A percentile compares a stretch with the other conserved stretches of the same genome.
Evolutionary conservation across 345 rosid genomes (phyloP).

Genomic region (Barbarea vulgaris): DNA sequence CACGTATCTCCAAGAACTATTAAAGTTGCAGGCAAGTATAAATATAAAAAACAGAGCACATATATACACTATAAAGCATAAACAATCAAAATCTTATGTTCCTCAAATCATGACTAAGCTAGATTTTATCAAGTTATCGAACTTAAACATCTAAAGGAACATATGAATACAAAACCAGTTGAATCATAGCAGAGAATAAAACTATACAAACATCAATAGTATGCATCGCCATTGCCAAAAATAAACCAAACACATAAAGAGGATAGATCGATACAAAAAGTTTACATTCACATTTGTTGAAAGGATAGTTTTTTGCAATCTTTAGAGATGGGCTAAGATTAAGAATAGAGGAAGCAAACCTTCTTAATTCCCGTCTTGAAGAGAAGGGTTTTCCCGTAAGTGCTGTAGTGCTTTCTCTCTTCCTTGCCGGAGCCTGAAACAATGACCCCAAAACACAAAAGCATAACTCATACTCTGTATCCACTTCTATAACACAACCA

Average conservation of each 20-base stretch:
- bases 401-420: conserved; percentile 88
- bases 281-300: neutral
- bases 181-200: no score
- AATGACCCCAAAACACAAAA: conserved; percentile 11
- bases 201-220: no score
- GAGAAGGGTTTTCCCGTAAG: conserved; percentile 69
- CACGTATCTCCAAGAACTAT: neutral
- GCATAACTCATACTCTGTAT: neutral
- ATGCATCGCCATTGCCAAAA: conserved; percentile 37
- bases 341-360: conserved; percentile 46
- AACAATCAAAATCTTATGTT: no score
- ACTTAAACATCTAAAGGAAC: no score
- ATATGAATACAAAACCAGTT: no score
- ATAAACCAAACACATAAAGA: neutral
- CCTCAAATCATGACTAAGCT: no score
- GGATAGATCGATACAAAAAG: neutral
- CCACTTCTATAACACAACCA: neutral
- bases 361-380: conserved; percentile 75
- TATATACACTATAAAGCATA: no score
- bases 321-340: neutral
- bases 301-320: neutral
- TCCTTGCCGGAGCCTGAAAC: conserved; percentile 86
- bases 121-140: no score
- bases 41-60: no score
- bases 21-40: neutral